Conservation (phyloP, 2,329 filamentous ascomycete species). For the Colletotrichum siamense region DNA sequence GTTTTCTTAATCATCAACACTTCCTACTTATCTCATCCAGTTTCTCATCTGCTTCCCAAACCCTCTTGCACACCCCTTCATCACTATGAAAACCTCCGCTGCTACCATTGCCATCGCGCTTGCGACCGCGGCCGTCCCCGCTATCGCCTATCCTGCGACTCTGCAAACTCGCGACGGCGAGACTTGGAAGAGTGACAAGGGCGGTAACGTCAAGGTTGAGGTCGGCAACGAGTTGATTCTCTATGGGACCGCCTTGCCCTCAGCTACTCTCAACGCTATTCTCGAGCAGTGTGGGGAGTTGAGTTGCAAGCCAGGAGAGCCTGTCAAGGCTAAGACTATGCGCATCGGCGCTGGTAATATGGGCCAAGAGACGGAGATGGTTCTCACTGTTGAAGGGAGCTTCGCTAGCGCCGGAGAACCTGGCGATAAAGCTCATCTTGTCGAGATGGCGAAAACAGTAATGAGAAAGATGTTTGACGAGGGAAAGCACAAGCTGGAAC, state of each 20-base stretch:
- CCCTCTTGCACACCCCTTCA: neutral
- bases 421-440: neutral
- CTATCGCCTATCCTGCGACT: neutral
- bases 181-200: neutral
- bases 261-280: neutral
- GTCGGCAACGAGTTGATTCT: neutral
- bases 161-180: neutral
- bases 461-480: neutral
- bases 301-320: neutral
- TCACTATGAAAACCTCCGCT: neutral
- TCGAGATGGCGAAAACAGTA: neutral
- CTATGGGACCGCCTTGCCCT: neutral
- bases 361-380: neutral
- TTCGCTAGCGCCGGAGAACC: neutral
- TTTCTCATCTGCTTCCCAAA: neutral
- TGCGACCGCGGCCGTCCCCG: neutral
- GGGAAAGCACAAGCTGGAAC: neutral
- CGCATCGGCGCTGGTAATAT: neutral
- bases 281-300: neutral
- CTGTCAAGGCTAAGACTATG: neutral
- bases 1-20: accelerated
- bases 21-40: neutral
- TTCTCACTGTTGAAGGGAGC: neutral
- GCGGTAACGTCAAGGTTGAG: neutral
- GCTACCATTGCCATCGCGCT: neutral